Evolutionary conservation across 176 grass and related monocot species (phyloP).

Genomic region (Aegilops umbellulata): DNA sequence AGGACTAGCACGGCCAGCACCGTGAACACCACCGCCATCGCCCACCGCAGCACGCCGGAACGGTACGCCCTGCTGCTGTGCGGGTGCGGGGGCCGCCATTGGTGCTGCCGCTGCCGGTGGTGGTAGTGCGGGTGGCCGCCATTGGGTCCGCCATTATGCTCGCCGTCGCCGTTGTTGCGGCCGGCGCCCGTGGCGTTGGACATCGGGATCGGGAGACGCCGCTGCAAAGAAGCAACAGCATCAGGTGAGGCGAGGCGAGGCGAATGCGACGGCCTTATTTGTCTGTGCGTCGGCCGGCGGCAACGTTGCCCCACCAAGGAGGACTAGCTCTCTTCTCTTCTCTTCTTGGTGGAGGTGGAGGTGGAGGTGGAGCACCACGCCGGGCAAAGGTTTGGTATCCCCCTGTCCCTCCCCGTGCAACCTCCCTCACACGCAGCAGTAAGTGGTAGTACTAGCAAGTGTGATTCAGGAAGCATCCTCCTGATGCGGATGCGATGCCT

Average conservation of each 20-base stretch:
- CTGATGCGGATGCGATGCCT: neutral
- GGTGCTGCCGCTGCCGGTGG: neutral
- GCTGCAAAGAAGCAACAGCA: neutral
- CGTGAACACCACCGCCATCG: constrained; percentile 41
- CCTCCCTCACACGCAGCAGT: constrained; percentile 14
- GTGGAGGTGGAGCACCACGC: neutral
- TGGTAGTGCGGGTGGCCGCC: neutral
- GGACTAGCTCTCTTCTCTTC: no score
- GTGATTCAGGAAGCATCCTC: neutral
- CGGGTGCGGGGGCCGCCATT: neutral
- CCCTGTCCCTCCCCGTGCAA: neutral
- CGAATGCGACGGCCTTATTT: constrained; percentile 1
- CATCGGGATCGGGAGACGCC: neutral
- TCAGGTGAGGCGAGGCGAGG: neutral
- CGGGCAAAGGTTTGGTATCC: constrained; percentile 43
- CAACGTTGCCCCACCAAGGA: neutral
- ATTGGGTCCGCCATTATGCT: no score
- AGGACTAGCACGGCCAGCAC: constrained; percentile 48
- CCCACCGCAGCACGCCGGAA: constrained; percentile 35
- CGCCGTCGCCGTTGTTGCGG: neutral
- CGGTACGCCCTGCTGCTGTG: neutral
- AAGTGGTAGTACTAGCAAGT: neutral
- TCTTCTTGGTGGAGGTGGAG: no score
- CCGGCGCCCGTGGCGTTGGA: neutral
- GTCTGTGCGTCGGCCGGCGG: neutral